Conservation (phyloP, 2,329 filamentous ascomycete genomes). For the Sarocladium strictum region DNA sequence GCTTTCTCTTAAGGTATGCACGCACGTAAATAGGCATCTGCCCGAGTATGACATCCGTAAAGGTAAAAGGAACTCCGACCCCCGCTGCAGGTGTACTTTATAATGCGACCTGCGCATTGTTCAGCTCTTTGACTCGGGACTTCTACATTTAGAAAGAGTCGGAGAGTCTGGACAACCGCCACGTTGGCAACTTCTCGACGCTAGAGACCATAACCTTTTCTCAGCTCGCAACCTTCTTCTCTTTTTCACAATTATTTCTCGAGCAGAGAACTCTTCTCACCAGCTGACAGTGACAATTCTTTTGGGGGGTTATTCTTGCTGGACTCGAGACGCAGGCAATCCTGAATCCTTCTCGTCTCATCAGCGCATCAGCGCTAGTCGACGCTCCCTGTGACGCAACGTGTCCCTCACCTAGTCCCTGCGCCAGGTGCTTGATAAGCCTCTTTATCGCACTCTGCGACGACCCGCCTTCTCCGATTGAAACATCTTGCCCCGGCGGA, state of each 20-base stretch:
- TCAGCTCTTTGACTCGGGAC: not conserved
- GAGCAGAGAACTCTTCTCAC: not conserved
- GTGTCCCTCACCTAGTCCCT: not conserved
- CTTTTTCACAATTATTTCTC: not conserved
- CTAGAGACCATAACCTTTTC: not conserved
- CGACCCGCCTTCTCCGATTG: conserved; percentile 5
- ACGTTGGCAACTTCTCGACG: conserved; percentile 6
- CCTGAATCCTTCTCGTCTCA: not conserved
- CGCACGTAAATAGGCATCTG: no score
- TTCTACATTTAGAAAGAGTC: not conserved
- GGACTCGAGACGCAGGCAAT: not conserved
- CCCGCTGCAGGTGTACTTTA: not conserved
- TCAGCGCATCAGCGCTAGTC: no score
- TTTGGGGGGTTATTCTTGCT: no score
- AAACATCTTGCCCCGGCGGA: not conserved
- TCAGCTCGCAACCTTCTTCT: not conserved
- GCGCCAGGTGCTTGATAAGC: conserved; percentile 3
- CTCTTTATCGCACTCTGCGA: not conserved
- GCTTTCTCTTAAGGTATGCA: no score
- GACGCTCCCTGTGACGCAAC: not conserved
- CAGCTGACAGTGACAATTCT: no score
- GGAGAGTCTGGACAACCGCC: not conserved
- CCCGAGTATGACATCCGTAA: no score
- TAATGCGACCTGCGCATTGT: not conserved
- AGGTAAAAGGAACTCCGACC: not conserved